These are phyloP conservation scores for Miamiensis avidus DNA, from an alignment of 169 alveolate species.

Conservation along the genomic window DNA sequence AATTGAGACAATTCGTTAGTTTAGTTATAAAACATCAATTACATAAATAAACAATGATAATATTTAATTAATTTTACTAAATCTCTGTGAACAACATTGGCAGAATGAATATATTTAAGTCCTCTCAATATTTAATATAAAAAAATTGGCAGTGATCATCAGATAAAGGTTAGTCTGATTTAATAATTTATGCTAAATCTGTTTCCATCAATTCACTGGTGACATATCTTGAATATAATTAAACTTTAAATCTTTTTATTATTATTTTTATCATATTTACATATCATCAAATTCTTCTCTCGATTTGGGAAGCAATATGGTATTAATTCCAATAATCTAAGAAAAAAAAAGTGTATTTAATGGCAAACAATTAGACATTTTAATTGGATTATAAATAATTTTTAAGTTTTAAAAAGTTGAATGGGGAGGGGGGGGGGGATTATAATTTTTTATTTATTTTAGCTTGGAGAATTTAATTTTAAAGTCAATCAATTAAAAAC, in stretches of 20 bases:
- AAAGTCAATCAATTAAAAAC: background rate
- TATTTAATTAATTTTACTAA: constrained; percentile 20
- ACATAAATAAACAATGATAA: background rate
- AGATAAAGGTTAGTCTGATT: constrained; percentile 63
- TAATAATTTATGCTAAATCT: constrained; percentile 74
- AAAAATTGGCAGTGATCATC: constrained; percentile 74
- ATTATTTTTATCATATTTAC: constrained; percentile 12
- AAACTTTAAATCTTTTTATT: background rate
- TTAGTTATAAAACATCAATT: background rate
- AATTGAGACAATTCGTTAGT: background rate
- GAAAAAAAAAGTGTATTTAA: background rate
- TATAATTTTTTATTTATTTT: too few species aligned
- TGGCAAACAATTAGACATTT: background rate
- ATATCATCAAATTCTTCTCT: constrained; percentile 67
- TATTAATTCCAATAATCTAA: constrained; percentile 52
- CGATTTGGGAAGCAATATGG: constrained; percentile 58
- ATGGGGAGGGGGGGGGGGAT: too few species aligned
- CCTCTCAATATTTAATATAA: constrained; percentile 68
- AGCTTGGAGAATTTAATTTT: too few species aligned
- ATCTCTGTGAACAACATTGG: constrained; percentile 63
- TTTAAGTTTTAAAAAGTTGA: too few species aligned
- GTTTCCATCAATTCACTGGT: constrained; percentile 81
- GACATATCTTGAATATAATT: constrained; percentile 47
- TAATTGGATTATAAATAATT: too few species aligned
- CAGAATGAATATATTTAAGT: constrained; percentile 60